Evolutionary conservation across 768 basidiomycete species (phyloP), one percentile per base, ranked within the genome.

Genomic region (Suillus discolor): DNA sequence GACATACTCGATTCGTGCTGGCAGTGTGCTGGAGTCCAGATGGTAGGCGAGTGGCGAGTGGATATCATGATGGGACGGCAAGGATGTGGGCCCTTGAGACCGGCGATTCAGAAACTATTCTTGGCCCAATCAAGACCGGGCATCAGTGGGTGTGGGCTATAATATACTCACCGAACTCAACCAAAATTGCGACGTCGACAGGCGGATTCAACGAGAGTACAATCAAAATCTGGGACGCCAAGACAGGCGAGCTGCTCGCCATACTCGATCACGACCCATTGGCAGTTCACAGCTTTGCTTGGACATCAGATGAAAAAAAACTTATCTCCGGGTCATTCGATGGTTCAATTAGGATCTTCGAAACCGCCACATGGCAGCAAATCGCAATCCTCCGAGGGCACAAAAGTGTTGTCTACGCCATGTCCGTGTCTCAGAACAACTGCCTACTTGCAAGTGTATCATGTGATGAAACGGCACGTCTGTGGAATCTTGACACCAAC

Each of bases 291-390:
- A 41, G 39, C 11, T 60, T 60, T 28, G 39, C 57, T 25, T 60
- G 57, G 57, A 60, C 39, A 16, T 59, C 57, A 23, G 57, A 60
- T 60, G 39, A 20, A 60, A 18, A 41, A 25, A 60, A 60, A 11
- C 57, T 60, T 12, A 42, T 60, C 25, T 60, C 39, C 16, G 57
- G 57, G 3, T 28, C 39, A 60, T 25, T 5, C 4, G 16, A 60
- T 42, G 57, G 57, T 25, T 41, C 25, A 1, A 42, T 60, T 20
- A 60, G 39, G 39, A 28, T 60, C 9, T 60, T 60, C 18, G 38
- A 60, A 28, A 59, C 57, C 4, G n/a, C 34, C 3, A 23, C 38
- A 25, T 59, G 57, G 57, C 38, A 59, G 16, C 23, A 59, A 38
- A 18, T 60, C 6, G 39, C 39, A 18, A 13, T 11, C 6, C 34